Evolutionary conservation across 2,329 filamentous ascomycete genomes (phyloP), one percentile per base, ranked within the genome.

Genomic region (Diaporthe nobilis): DNA sequence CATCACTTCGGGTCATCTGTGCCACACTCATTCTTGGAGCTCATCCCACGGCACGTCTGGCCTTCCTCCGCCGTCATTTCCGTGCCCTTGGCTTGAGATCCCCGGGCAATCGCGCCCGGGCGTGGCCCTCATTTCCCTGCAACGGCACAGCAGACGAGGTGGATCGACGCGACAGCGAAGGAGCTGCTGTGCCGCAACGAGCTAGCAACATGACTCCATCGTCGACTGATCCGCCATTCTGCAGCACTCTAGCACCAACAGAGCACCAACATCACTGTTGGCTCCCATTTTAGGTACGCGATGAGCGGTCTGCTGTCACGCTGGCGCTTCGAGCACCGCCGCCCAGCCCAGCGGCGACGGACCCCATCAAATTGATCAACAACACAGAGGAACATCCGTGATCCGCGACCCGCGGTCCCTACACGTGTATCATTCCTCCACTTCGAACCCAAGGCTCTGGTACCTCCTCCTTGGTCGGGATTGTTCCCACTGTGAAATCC

Each of bases 101-200:
- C 63, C 63, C 28, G 13, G 25, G 4, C 13, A 25, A 1, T 25
- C 13, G 34, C 31, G 31, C 31, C 47, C 31, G 4, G 31, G n/a
- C 0, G 22, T 20, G 31, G n/a, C 47, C 63, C 65, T 68, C 47
- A 68, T 39, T 53, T 68, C 34, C 65, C 65, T 39, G 22, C 49
- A 12, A 39, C 47, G 65, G 65, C 63, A 53, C 65, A 39, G 65
- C 65, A 39, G 22, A n/a, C 22, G 22, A n/a, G 31, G 65, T 68
- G 65, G 65, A 68, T 68, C 65, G 34, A 53, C 47, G 34, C n/a
- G 31, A 53, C 65, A 20, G 31, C 65, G 65, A 68, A 53, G 65
- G 65, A 68, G 65, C 63, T 68, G 65, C 65, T 68, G 65, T 68
- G 65, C 65, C 65, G 47, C 65, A 68, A 4, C 31, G 25, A 39